A percentile compares a stretch with the other conserved stretches of the same genome.
phyloP scores from a whole-genome alignment of 345 rosid species.

The Sonneratia caseolaris region DNA sequence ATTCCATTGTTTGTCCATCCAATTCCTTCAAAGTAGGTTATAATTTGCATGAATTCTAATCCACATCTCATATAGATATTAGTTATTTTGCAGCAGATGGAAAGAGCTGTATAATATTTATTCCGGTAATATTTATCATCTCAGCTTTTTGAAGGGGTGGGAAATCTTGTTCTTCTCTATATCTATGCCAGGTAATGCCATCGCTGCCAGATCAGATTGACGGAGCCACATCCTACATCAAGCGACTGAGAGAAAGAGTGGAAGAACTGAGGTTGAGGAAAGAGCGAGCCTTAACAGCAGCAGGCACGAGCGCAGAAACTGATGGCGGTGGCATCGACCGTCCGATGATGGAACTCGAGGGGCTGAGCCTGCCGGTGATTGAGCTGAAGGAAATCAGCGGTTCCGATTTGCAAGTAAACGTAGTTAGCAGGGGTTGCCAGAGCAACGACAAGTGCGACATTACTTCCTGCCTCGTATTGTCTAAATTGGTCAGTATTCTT shows the following conservation, averaged over 20 bases:
- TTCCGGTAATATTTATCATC: too few species aligned
- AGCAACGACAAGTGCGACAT: neutral
- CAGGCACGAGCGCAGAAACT: neutral
- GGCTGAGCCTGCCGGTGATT: too few species aligned
- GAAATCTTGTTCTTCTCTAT: neutral
- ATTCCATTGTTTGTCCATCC: too few species aligned
- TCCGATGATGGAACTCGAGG: too few species aligned
- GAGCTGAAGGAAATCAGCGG: slow-evolving; percentile 4
- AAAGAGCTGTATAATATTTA: too few species aligned
- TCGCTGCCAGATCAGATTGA: slow-evolving; percentile 35
- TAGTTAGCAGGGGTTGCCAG: slow-evolving; percentile 30
- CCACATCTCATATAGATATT: too few species aligned
- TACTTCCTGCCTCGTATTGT: slow-evolving; percentile 17
- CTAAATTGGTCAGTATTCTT: slow-evolving; percentile 31
- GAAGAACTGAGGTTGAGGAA: slow-evolving; percentile 28
- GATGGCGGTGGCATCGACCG: too few species aligned
- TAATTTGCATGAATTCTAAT: too few species aligned
- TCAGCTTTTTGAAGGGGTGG: too few species aligned
- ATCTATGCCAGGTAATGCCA: slow-evolving; percentile 16
- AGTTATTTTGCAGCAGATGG: too few species aligned
- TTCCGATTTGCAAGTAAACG: slow-evolving; percentile 30
- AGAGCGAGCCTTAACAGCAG: slow-evolving; percentile 15
- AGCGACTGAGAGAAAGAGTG: slow-evolving; percentile 24
- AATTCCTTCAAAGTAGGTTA: too few species aligned
- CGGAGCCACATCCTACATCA: slow-evolving; percentile 36